phyloP scores from a whole-genome alignment of 169 alveolate species.

The Theileria orientalis region DNA sequence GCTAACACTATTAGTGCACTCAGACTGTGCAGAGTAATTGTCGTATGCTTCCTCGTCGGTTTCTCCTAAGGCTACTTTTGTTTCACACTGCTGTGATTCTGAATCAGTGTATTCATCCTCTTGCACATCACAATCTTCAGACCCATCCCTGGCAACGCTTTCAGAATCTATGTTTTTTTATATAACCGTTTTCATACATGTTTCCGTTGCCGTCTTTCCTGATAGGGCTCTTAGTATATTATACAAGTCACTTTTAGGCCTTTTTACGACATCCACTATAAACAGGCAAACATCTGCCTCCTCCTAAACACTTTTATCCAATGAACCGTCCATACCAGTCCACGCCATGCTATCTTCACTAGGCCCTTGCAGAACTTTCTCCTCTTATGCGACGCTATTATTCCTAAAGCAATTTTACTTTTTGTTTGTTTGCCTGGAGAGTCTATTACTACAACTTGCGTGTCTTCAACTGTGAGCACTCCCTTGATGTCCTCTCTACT shows the following conservation, averaged over 20 bases:
- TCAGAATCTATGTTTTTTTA: neutral
- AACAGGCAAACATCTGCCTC: slow-evolving; percentile 83
- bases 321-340: slow-evolving; percentile 49
- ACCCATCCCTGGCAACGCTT: neutral
- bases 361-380: slow-evolving; percentile 75
- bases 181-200: neutral
- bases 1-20: too few species aligned
- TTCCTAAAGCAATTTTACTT: slow-evolving; percentile 7
- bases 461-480: slow-evolving; percentile 69
- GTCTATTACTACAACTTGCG: slow-evolving; percentile 80
- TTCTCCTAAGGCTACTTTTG: too few species aligned
- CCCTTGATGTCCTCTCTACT: slow-evolving; percentile 67
- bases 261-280: slow-evolving; percentile 78
- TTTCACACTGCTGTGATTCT: too few species aligned
- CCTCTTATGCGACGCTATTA: slow-evolving; percentile 80
- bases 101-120: too few species aligned
- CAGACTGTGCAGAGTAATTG: too few species aligned
- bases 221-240: slow-evolving; percentile 70
- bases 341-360: slow-evolving; percentile 84
- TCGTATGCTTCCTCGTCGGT: too few species aligned
- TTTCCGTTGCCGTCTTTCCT: slow-evolving; percentile 14
- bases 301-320: slow-evolving; percentile 16
- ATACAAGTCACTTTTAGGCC: slow-evolving; percentile 78
- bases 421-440: slow-evolving; percentile 82
- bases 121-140: too few species aligned